These are phyloP conservation scores for Epichloe amarillans DNA, from an alignment of 2,329 filamentous ascomycete species.

Conservation along the genomic window DNA sequence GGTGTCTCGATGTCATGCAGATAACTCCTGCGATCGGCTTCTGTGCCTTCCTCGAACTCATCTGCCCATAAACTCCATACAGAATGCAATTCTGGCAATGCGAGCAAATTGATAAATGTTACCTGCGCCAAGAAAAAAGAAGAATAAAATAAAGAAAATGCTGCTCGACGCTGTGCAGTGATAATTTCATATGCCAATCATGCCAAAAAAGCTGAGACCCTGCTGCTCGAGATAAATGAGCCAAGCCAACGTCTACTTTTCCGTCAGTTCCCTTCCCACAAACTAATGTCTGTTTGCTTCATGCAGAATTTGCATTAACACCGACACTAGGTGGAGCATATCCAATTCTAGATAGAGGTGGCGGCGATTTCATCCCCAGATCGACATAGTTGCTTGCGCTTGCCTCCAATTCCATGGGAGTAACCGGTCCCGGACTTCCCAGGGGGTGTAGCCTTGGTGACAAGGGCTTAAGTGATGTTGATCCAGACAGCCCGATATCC, in stretches of 20 bases:
- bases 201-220: background rate
- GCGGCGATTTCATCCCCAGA: slow-evolving; percentile 1
- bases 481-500: slow-evolving; percentile 24
- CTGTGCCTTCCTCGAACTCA: background rate
- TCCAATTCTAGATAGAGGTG: background rate
- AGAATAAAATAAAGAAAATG: background rate
- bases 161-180: background rate
- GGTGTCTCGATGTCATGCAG: slow-evolving; percentile 1
- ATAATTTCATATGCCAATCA: background rate
- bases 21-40: background rate
- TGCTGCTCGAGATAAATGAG: background rate
- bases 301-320: background rate
- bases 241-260: background rate
- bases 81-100: background rate
- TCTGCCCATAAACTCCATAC: background rate
- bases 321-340: background rate
- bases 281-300: background rate
- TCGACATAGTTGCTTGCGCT: slow-evolving; percentile 25
- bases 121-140: background rate
- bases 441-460: slow-evolving; percentile 38
- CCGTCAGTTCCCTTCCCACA: background rate
- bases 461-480: slow-evolving; percentile 30
- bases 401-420: slow-evolving; percentile 42
- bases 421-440: slow-evolving; percentile 47
- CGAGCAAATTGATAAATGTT: background rate